Conservation (phyloP, 2,329 filamentous ascomycete genomes). For the Colletotrichum cuscutae region DNA sequence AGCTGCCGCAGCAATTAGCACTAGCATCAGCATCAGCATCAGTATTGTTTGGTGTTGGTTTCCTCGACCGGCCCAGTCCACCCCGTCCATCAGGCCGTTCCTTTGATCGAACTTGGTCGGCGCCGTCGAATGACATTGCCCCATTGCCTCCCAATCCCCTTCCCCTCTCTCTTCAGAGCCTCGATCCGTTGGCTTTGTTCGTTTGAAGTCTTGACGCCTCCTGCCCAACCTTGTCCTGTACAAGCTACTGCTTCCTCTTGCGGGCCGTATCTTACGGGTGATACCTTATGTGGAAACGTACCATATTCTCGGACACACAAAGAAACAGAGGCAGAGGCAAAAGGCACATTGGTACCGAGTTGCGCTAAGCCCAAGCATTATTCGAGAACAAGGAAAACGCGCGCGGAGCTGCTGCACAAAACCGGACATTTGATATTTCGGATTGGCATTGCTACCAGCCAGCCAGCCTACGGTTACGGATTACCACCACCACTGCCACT, state of each 20-base stretch:
- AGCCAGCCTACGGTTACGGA: background rate
- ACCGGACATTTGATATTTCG: slow-evolving; percentile 10
- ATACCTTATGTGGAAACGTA: background rate
- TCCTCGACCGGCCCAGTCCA: background rate
- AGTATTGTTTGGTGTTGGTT: background rate
- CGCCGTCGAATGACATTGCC: background rate
- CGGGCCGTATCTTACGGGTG: slow-evolving; percentile 11
- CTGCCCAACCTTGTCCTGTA: background rate
- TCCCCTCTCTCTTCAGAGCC: background rate
- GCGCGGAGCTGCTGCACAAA: slow-evolving; percentile 20
- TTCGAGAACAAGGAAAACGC: slow-evolving; percentile 20
- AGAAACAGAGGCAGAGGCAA: slow-evolving; percentile 1
- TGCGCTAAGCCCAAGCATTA: background rate
- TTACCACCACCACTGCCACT: background rate
- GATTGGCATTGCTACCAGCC: too few relatives aligned
- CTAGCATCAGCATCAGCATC: background rate
- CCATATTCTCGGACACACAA: background rate
- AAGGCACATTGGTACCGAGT: background rate
- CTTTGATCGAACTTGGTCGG: background rate
- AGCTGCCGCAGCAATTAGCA: too few relatives aligned
- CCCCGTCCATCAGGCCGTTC: background rate
- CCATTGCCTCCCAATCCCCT: background rate
- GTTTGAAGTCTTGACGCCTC: background rate
- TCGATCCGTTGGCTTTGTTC: background rate
- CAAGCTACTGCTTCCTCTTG: background rate